phyloP scores from a whole-genome alignment of 257 asterid species.

The Solanum corneliomulleri region DNA sequence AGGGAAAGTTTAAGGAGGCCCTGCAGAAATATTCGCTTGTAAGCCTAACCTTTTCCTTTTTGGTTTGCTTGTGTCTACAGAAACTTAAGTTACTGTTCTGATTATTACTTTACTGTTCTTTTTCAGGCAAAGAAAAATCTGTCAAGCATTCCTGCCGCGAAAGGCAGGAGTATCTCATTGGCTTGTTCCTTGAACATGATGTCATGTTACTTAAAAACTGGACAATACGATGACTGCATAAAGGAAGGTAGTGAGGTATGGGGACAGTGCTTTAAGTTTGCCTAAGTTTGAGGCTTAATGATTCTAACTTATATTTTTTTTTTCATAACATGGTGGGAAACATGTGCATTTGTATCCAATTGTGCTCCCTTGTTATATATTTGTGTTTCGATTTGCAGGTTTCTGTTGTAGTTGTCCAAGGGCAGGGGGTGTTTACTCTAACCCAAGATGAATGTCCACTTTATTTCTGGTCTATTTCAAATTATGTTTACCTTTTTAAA shows the following conservation, averaged over 20 bases:
- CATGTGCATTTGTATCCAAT: neutral
- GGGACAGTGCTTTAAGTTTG: neutral
- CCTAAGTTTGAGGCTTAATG: neutral
- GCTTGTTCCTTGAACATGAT: constrained; percentile 91
- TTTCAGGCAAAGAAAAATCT: constrained; percentile 82
- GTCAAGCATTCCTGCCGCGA: constrained; percentile 51
- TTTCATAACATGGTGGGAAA: neutral
- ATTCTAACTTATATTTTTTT: neutral
- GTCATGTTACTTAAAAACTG: constrained; percentile 90
- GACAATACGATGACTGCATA: constrained; percentile 66
- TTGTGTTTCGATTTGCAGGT: neutral
- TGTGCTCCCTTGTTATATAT: neutral
- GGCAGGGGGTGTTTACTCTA: neutral
- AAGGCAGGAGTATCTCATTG: constrained; percentile 49
- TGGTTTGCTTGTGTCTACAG: neutral
- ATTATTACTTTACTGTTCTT: neutral
- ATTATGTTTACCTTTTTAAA: neutral
- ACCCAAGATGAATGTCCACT: neutral
- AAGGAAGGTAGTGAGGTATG: constrained; percentile 92
- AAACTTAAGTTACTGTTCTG: neutral
- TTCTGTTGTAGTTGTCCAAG: neutral
- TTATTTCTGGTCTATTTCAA: neutral
- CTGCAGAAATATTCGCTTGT: constrained; percentile 75
- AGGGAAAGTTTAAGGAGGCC: constrained; percentile 64
- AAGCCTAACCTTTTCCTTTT: constrained; percentile 19